Evolutionary conservation across 495 filamentous ascomycete genomes (phyloP), one percentile per base, ranked within the genome.

Genomic region (Aspergillus egyptiacus): DNA sequence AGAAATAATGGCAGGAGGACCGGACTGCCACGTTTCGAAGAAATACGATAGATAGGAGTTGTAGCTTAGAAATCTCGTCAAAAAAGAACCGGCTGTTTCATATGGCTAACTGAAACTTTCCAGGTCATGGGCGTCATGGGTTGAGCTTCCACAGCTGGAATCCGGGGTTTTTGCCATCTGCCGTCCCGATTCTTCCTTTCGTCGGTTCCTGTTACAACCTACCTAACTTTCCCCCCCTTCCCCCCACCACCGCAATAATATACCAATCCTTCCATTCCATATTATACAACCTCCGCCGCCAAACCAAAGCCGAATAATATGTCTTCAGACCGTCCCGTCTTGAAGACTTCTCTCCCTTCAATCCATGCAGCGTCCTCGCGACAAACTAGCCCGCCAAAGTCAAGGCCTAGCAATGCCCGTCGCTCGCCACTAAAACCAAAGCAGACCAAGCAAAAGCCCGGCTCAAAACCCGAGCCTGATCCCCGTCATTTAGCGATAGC

Each of bases 401-500:
- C 56, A 25, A 57, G 42, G 13, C 32, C 54, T 24, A 35, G 41
- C 32, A 41, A 32, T 32, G 41, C 51, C 56, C 64, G 55, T 52
- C 61, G 45, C 28, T 44, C 55, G 48, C 48, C 64, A 48, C 57
- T 43, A 23, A 51, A 51, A 51, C 51, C 43, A 53, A 51, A 27
- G 41, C 44, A 23, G 51, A 62, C 43, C 54, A 51, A 27, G 41
- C 44, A 23, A 50, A 62, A 46, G 55, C 53, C 31, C n/a, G n/a
- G n/a, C 66, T 59, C 53, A 68, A 65, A 73, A 56, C 64, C 73
- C n/a, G 58, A 64, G 41, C 51, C 68, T 30, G 67, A 74, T 67
- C 55, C 66, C 53, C 81, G 78, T 36, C 75, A 82, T 56, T 64
- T 76, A 15, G 72, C 77, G 22, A 76, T 82, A 33, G 91, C 89